A percentile compares a stretch with the other conserved stretches of the same genome.
Evolutionary conservation across 371 early-diverging fungal species (phyloP).

Genomic region (Mucor racemosus): DNA sequence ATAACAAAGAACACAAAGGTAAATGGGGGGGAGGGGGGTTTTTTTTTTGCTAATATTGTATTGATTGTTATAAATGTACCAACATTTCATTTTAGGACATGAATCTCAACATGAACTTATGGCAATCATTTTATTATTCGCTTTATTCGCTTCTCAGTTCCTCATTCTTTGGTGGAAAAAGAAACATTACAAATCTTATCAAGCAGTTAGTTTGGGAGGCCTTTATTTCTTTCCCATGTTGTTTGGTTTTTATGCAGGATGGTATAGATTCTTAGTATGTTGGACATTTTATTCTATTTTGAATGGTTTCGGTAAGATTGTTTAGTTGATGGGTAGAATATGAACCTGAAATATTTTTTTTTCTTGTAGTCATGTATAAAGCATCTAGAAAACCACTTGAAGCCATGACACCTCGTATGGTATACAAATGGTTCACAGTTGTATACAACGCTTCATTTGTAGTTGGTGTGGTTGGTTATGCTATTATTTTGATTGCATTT

Average conservation of each 20-base stretch:
- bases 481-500: slow-evolving; percentile 59
- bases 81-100: slow-evolving; percentile 51
- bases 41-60: too few species aligned
- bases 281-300: slow-evolving; percentile 50
- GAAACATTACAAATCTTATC: slow-evolving; percentile 77
- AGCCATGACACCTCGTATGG: slow-evolving; percentile 69
- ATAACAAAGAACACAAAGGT: slow-evolving; percentile 51
- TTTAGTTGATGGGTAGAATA: not conserved
- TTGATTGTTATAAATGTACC: not conserved
- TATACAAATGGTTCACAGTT: slow-evolving; percentile 73
- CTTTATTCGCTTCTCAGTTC: slow-evolving; percentile 76
- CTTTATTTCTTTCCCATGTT: slow-evolving; percentile 72
- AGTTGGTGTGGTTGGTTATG: slow-evolving; percentile 65
- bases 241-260: slow-evolving; percentile 58
- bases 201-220: slow-evolving; percentile 72
- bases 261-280: slow-evolving; percentile 47
- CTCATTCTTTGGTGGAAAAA: slow-evolving; percentile 80
- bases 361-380: slow-evolving; percentile 56
- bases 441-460: slow-evolving; percentile 69
- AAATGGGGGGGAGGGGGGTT: too few species aligned
- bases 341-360: too few species aligned
- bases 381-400: slow-evolving; percentile 68
- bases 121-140: slow-evolving; percentile 77
- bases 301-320: slow-evolving; percentile 46
- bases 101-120: slow-evolving; percentile 75